Conservation (phyloP, 2,329 filamentous ascomycete species). For the Fusarium sp. region DNA sequence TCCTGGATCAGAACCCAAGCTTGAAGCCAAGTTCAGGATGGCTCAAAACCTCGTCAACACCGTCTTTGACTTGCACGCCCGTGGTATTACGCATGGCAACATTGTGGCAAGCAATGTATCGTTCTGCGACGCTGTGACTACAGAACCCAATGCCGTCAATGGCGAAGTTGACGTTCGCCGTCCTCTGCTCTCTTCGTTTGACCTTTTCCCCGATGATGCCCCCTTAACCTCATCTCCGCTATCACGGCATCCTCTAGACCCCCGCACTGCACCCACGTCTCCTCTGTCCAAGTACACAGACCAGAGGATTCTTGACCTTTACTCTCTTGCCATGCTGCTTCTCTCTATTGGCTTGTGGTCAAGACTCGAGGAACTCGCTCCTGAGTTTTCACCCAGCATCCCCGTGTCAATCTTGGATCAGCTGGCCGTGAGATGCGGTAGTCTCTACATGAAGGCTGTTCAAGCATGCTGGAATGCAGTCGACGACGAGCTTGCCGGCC, state of each 20-base stretch:
- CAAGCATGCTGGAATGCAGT: conserved; percentile 78
- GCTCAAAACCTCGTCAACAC: conserved; percentile 79
- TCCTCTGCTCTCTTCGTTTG: conserved; percentile 79
- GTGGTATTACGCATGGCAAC: conserved; percentile 77
- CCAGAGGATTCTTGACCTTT: conserved; percentile 74
- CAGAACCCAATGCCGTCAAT: conserved; percentile 55
- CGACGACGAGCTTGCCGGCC: conserved; percentile 68
- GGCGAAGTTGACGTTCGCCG: conserved; percentile 72
- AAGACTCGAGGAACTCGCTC: conserved; percentile 67
- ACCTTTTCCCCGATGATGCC: conserved; percentile 67
- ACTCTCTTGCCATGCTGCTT: conserved; percentile 78
- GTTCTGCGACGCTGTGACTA: conserved; percentile 66
- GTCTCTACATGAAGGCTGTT: conserved; percentile 80
- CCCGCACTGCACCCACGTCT: conserved; percentile 62
- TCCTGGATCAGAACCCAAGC: conserved; percentile 69
- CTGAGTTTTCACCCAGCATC: conserved; percentile 62
- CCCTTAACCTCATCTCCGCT: conserved; percentile 41
- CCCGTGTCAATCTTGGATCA: conserved; percentile 71
- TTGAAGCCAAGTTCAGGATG: conserved; percentile 82
- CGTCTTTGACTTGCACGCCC: conserved; percentile 78
- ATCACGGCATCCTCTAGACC: conserved; percentile 73
- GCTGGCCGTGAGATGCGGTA: conserved; percentile 76
- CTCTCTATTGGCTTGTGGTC: conserved; percentile 83
- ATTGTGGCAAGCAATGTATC: conserved; percentile 75
- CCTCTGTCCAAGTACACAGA: conserved; percentile 63